Conservation (phyloP, 768 basidiomycete genomes). For the Ephemerocybe angulata region DNA sequence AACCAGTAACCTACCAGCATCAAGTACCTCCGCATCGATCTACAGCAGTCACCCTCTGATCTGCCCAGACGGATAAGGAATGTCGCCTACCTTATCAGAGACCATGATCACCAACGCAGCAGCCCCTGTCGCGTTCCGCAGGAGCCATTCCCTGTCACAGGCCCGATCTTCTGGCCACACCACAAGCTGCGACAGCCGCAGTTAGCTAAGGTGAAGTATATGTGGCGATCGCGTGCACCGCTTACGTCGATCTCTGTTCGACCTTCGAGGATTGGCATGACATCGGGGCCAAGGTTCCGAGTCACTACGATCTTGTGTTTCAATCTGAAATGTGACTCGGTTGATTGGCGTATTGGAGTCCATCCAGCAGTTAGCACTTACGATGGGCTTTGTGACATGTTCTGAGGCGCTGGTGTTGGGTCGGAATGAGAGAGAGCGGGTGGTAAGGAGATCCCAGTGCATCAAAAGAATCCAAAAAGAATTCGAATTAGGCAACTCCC, state of each 20-base stretch:
- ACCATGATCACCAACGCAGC: slow-evolving; percentile 62
- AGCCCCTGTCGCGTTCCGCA: slow-evolving; percentile 67
- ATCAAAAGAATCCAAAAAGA: no score
- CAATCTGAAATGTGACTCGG: background rate
- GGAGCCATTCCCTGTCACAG: slow-evolving; percentile 66
- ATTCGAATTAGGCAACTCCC: no score
- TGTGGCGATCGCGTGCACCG: slow-evolving; percentile 5
- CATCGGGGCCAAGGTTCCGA: slow-evolving; percentile 59
- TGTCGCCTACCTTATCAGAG: slow-evolving; percentile 57
- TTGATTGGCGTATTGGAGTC: background rate
- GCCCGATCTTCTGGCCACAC: slow-evolving; percentile 49
- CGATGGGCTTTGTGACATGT: background rate
- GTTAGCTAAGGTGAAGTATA: background rate
- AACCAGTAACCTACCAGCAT: slow-evolving; percentile 38
- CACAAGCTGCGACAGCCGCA: slow-evolving; percentile 27
- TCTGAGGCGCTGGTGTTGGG: no score
- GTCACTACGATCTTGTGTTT: slow-evolving; percentile 50
- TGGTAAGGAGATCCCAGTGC: no score
- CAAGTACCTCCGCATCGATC: slow-evolving; percentile 72
- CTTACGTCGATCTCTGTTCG: slow-evolving; percentile 54
- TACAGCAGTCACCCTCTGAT: slow-evolving; percentile 23
- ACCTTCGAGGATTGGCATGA: slow-evolving; percentile 53
- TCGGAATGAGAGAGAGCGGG: no score
- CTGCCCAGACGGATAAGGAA: background rate
- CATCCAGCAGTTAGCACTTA: background rate